Conservation (phyloP, 257 asterid species). For the Salvia rosmarinus region DNA sequence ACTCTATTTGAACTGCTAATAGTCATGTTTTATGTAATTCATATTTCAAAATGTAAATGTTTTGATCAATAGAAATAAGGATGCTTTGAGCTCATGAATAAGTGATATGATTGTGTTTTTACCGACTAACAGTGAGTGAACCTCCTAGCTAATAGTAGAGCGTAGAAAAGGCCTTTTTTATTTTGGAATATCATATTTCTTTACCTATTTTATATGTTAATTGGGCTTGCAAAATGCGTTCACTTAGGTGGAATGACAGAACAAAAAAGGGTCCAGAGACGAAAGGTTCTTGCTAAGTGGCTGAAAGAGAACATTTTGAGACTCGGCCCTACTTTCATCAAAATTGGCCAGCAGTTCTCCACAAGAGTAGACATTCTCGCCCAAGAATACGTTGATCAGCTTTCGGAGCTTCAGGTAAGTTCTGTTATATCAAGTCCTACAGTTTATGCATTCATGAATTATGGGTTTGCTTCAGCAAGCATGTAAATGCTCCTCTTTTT, state of each 20-base stretch:
- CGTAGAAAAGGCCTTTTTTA: not conserved
- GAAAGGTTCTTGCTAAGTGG: conserved; percentile 94
- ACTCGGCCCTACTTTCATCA: conserved; percentile 96
- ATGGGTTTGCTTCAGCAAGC: too few species aligned
- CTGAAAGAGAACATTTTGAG: conserved; percentile 89
- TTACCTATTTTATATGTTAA: conserved; percentile 25
- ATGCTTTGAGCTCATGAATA: not conserved
- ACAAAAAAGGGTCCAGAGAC: conserved; percentile 59
- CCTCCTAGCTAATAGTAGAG: too few species aligned
- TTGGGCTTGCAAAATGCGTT: conserved; percentile 26
- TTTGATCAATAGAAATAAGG: not conserved
- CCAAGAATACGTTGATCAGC: conserved; percentile 94
- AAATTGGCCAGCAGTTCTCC: conserved; percentile 98
- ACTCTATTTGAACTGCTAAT: conserved; percentile 16
- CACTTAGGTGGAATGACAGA: conserved; percentile 83
- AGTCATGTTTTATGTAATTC: not conserved
- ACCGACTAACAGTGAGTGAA: too few species aligned
- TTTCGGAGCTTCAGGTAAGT: conserved; percentile 94
- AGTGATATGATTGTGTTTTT: too few species aligned
- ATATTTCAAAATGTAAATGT: not conserved
- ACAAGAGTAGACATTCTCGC: conserved; percentile 98
- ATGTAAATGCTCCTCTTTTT: too few species aligned
- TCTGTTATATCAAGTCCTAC: too few species aligned
- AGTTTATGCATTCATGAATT: too few species aligned
- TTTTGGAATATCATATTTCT: not conserved